These are phyloP conservation scores for Ricinus communis DNA, from an alignment of 345 rosid genomes.

Conservation along the genomic window DNA sequence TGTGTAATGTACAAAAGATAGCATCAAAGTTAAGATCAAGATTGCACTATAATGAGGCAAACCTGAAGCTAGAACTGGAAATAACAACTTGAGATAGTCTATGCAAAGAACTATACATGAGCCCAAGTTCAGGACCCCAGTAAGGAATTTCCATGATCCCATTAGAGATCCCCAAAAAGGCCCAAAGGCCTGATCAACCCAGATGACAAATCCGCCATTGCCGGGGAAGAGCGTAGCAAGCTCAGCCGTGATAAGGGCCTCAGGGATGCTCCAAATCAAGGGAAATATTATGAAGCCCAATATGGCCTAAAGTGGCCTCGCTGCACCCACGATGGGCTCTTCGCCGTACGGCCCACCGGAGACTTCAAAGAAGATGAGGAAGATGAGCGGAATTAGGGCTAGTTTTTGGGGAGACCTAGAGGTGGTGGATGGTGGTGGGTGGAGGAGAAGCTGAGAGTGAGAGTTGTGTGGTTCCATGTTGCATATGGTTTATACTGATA, in stretches of 20 bases:
- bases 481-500: no score
- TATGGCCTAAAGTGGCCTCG: slow-evolving; percentile 32
- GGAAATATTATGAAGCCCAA: slow-evolving; percentile 28
- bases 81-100: slow-evolving; percentile 16
- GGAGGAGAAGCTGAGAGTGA: slow-evolving; percentile 7
- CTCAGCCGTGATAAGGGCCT: slow-evolving; percentile 33
- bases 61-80: slow-evolving; percentile 25
- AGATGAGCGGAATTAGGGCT: slow-evolving; percentile 22
- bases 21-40: slow-evolving; percentile 4
- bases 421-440: background rate
- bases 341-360: slow-evolving; percentile 32
- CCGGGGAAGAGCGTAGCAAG: slow-evolving; percentile 34
- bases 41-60: slow-evolving; percentile 13
- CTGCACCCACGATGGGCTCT: slow-evolving; percentile 24
- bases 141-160: slow-evolving; percentile 36
- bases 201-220: slow-evolving; percentile 30
- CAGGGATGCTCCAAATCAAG: slow-evolving; percentile 31
- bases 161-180: slow-evolving; percentile 32
- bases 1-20: slow-evolving; percentile 24
- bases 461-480: slow-evolving; percentile 13
- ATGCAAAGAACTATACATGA: slow-evolving; percentile 29
- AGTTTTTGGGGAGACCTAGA: slow-evolving; percentile 5
- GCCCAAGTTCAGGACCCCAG: slow-evolving; percentile 28
- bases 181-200: slow-evolving; percentile 31
- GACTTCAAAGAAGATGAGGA: slow-evolving; percentile 32